A percentile compares a stretch with the other conserved stretches of the same genome.
Evolutionary conservation across 1,284 basidiomycete species (phyloP).

Genomic region (Cryptococcus sp.): DNA sequence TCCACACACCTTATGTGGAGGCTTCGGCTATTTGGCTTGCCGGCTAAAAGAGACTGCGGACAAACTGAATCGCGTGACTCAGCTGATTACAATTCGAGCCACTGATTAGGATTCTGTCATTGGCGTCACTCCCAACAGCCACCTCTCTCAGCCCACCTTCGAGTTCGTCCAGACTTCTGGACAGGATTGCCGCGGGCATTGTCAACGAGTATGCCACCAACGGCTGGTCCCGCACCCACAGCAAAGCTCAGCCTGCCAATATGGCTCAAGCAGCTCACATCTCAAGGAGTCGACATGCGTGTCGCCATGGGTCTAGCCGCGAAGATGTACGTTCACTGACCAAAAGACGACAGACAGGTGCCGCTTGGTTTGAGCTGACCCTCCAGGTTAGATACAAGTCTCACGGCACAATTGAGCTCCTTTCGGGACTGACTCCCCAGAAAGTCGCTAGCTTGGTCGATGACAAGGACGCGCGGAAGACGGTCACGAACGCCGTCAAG

Average conservation of each 20-base stretch:
- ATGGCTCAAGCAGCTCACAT: slow-evolving; percentile 70
- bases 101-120: no score
- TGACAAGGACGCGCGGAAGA: slow-evolving; percentile 66
- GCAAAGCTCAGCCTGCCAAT: slow-evolving; percentile 59
- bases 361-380: background rate
- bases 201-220: slow-evolving; percentile 21
- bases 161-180: no score
- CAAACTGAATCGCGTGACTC: no score
- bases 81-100: no score
- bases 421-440: slow-evolving; percentile 60
- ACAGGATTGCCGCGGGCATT: no score
- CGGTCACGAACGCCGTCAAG: slow-evolving; percentile 61
- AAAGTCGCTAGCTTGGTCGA: slow-evolving; percentile 61
- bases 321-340: slow-evolving; percentile 61
- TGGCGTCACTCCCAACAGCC: no score
- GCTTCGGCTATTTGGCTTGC: no score
- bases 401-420: slow-evolving; percentile 61
- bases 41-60: no score
- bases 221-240: slow-evolving; percentile 15
- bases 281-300: slow-evolving; percentile 61
- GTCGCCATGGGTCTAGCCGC: slow-evolving; percentile 72
- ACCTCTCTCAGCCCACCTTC: no score
- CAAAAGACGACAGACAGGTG: slow-evolving; percentile 7
- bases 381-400: slow-evolving; percentile 65
- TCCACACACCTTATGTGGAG: no score